Conservation (phyloP, 495 filamentous ascomycete species). For the Neurospora sp. region DNA sequence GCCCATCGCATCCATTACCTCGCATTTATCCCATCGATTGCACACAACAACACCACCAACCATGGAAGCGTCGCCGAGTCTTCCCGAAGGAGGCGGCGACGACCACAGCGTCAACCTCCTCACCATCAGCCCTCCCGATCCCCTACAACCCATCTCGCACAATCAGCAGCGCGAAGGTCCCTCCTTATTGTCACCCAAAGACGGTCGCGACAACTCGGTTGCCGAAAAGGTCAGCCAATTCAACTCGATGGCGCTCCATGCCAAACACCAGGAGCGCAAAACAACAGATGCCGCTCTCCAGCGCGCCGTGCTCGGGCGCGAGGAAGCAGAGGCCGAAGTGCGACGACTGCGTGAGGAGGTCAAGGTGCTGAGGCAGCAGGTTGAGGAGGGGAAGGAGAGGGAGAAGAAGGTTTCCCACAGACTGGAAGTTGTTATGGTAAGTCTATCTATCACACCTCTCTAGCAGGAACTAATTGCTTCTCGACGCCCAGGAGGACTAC, state of each 20-base stretch:
- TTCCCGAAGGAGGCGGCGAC: conserved; percentile 7
- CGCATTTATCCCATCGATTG: conserved; percentile 11
- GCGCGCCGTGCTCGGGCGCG: conserved; percentile 70
- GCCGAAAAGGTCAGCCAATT: conserved; percentile 80
- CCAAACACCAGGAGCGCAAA: conserved; percentile 49
- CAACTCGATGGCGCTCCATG: conserved; percentile 57
- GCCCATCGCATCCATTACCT: conserved; percentile 3
- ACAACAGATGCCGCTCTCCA: conserved; percentile 63
- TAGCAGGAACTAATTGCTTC: neutral
- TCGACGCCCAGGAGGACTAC: conserved; percentile 53
- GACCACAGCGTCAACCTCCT: neutral
- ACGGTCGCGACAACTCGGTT: conserved; percentile 54
- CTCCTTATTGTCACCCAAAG: conserved; percentile 22
- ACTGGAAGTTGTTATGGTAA: conserved; percentile 63
- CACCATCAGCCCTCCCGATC: conserved; percentile 13
- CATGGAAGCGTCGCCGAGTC: conserved; percentile 15
- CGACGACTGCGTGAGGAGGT: conserved; percentile 50
- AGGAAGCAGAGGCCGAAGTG: conserved; percentile 68
- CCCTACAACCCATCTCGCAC: conserved; percentile 62
- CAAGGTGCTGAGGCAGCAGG: conserved; percentile 37
- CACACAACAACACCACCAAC: conserved; percentile 7
- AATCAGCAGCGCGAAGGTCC: conserved; percentile 51
- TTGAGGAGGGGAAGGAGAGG: conserved; percentile 63
- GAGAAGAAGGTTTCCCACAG: conserved; percentile 69
- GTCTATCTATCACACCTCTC: conserved; percentile 8